Percentiles rank a stretch among this genome's conserved stretches.
Evolutionary conservation across 2,329 filamentous ascomycete genomes (phyloP).

Genomic region (Penicillium sp.): DNA sequence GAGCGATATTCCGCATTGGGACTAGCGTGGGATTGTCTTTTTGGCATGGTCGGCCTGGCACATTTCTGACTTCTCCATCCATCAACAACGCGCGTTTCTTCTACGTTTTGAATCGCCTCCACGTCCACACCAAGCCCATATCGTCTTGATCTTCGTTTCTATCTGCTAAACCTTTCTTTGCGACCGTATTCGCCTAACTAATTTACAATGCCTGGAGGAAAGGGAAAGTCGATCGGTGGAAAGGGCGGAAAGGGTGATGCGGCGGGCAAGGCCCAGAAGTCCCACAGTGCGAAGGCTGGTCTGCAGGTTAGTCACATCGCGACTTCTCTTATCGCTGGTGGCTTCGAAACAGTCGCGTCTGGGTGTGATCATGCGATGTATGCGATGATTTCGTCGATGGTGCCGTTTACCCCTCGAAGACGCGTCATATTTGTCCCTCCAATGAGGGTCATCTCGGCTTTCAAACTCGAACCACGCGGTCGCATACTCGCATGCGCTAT

Average conservation of each 20-base stretch:
- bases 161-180: slow-evolving; percentile 29
- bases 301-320: slow-evolving; percentile 69
- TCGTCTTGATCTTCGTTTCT: slow-evolving; percentile 19
- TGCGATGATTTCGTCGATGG: slow-evolving; percentile 11
- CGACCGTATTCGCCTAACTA: slow-evolving; percentile 23
- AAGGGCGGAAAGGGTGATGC: slow-evolving; percentile 83
- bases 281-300: slow-evolving; percentile 88
- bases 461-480: slow-evolving; percentile 5
- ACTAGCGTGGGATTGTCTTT: slow-evolving; percentile 38
- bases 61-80: slow-evolving; percentile 43
- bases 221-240: slow-evolving; percentile 87
- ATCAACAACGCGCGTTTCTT: slow-evolving; percentile 43
- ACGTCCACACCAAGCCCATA: slow-evolving; percentile 28
- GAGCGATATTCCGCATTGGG: slow-evolving; percentile 30
- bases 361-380: slow-evolving; percentile 8
- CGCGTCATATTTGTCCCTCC: slow-evolving; percentile 20
- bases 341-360: not conserved
- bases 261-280: slow-evolving; percentile 86
- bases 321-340: not conserved
- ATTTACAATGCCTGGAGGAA: slow-evolving; percentile 71
- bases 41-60: slow-evolving; percentile 34
- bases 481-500: slow-evolving; percentile 17
- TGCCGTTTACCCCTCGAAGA: slow-evolving; percentile 8
- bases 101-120: slow-evolving; percentile 28
- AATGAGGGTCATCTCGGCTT: slow-evolving; percentile 4